These are phyloP conservation scores for Penicillium vulpinum DNA, from an alignment of 2,329 filamentous ascomycete species.

Conservation along the genomic window DNA sequence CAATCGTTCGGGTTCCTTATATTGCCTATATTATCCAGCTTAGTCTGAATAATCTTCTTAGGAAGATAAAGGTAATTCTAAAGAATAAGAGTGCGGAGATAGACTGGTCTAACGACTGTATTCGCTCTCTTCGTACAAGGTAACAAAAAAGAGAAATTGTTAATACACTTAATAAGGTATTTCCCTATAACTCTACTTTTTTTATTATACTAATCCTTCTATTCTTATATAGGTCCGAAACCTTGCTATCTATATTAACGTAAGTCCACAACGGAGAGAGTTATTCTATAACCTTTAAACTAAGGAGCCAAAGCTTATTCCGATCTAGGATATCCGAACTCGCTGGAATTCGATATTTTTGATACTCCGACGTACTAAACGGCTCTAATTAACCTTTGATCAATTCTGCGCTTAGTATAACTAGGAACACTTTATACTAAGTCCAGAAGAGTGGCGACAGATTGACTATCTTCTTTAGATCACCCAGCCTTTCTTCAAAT, in stretches of 20 bases:
- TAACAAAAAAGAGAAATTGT: neutral
- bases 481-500: neutral
- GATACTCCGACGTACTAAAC: neutral
- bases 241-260: neutral
- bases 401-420: neutral
- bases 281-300: neutral
- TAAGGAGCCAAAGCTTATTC: neutral
- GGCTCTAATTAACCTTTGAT: neutral
- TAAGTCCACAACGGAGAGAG: neutral
- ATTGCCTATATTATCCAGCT: neutral
- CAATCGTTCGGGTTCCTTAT: neutral
- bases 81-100: neutral
- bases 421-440: neutral
- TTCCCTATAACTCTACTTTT: neutral
- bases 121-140: neutral
- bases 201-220: neutral
- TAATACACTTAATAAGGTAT: neutral
- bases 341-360: neutral
- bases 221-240: neutral
- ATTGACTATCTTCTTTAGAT: conserved; percentile 1
- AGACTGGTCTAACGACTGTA: neutral
- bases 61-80: neutral
- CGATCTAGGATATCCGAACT: neutral
- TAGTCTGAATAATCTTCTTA: neutral
- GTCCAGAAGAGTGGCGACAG: neutral